Conservation (phyloP, 2,329 filamentous ascomycete species). For the Trichoderma pleuroti region DNA sequence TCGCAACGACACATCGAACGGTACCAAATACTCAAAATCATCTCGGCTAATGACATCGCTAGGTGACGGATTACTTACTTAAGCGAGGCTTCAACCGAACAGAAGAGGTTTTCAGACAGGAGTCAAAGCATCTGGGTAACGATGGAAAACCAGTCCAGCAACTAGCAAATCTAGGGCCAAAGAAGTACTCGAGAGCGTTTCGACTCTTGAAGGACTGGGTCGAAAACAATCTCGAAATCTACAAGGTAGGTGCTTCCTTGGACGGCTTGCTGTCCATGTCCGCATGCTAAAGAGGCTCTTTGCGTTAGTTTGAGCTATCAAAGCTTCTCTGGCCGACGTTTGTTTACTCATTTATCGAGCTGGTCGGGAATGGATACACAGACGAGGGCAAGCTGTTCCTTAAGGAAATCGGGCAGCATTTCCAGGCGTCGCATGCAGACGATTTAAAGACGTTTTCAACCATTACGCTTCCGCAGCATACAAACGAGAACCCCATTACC, state of each 20-base stretch:
- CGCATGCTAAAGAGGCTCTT: neutral
- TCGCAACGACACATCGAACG: neutral
- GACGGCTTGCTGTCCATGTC: no score
- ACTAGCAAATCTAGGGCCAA: conserved; percentile 67
- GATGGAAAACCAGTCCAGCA: conserved; percentile 72
- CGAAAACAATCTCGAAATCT: conserved; percentile 87
- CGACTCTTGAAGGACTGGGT: conserved; percentile 75
- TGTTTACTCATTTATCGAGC: conserved; percentile 84
- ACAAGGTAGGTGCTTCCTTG: conserved; percentile 62
- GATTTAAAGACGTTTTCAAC: conserved; percentile 73
- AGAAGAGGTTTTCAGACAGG: conserved; percentile 86
- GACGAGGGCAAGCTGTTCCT: conserved; percentile 74
- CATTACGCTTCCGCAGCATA: conserved; percentile 72
- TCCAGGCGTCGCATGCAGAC: conserved; percentile 74
- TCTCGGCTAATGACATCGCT: conserved; percentile 19
- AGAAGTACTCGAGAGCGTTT: conserved; percentile 75
- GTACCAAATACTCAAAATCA: neutral
- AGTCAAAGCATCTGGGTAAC: conserved; percentile 78
- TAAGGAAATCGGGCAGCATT: conserved; percentile 61
- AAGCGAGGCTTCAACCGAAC: conserved; percentile 94
- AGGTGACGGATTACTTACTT: conserved; percentile 88
- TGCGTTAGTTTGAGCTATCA: conserved; percentile 69
- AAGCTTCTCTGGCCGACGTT: conserved; percentile 92
- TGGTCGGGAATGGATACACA: conserved; percentile 68
- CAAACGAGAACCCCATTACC: conserved; percentile 71